Conservation (phyloP, 495 filamentous ascomycete species). For the Hypoxylon subgilvum region DNA sequence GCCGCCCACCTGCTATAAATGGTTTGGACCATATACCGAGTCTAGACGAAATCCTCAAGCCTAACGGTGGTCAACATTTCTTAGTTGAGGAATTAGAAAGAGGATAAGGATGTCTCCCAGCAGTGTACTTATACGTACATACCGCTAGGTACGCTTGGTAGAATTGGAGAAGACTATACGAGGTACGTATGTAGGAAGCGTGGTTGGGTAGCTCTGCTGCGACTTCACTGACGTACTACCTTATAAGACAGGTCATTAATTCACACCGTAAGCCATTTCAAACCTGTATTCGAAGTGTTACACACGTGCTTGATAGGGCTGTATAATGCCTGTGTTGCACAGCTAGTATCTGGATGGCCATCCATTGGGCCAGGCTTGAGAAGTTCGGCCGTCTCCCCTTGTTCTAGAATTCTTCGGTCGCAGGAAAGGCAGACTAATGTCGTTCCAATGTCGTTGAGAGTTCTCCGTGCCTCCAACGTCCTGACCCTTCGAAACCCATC, state of each 20-base stretch:
- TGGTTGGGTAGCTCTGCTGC: neutral
- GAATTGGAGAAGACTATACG: too few species aligned
- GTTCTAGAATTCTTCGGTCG: conserved; percentile 33
- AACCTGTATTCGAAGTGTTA: neutral
- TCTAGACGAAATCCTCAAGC: neutral
- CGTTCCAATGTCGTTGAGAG: too few species aligned
- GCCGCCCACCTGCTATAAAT: too few species aligned
- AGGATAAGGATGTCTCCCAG: too few species aligned
- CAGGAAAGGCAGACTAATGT: conserved; percentile 15
- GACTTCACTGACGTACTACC: neutral
- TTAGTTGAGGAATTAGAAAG: too few species aligned
- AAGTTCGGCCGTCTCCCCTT: neutral
- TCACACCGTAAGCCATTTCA: too few species aligned
- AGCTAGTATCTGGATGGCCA: neutral
- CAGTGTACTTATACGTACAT: too few species aligned
- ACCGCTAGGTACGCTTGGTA: too few species aligned
- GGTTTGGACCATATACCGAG: too few species aligned
- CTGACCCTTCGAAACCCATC: conserved; percentile 8
- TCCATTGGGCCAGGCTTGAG: too few species aligned
- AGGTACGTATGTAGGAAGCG: too few species aligned
- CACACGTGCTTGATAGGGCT: conserved; percentile 11
- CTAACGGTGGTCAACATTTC: neutral
- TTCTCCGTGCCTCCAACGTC: too few species aligned
- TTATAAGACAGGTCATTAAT: neutral
- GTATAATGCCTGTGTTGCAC: neutral